Evolutionary conservation across 2,329 filamentous ascomycete genomes (phyloP).

Genomic region (Berkeleyomyces basicola): DNA sequence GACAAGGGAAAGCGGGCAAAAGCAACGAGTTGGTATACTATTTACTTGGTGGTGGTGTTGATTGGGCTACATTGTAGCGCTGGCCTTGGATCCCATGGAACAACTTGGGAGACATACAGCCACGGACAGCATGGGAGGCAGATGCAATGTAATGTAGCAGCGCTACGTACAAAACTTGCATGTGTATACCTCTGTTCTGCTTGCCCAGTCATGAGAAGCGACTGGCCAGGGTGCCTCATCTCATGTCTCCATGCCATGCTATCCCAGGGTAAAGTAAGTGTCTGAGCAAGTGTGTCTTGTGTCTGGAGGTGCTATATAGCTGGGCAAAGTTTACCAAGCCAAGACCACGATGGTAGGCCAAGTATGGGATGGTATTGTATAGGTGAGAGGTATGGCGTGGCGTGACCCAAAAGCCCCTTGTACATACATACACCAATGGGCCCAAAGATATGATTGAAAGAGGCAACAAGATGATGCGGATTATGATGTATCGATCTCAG

Average conservation of each 20-base stretch:
- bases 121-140: neutral
- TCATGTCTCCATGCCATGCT: neutral
- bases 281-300: too few relatives aligned
- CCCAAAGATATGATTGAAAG: too few relatives aligned
- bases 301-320: too few relatives aligned
- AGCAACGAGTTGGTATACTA: neutral
- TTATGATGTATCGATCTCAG: neutral
- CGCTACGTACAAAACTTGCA: neutral
- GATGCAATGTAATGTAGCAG: neutral
- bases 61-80: neutral
- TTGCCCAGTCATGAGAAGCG: neutral
- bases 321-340: too few relatives aligned
- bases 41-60: neutral
- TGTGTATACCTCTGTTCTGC: neutral
- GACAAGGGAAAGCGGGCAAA: neutral
- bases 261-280: too few relatives aligned
- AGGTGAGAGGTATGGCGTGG: too few relatives aligned
- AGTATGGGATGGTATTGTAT: too few relatives aligned
- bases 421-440: too few relatives aligned
- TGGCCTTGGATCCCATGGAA: too few relatives aligned
- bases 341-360: too few relatives aligned
- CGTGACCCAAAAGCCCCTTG: too few relatives aligned
- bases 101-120: neutral
- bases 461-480: neutral
- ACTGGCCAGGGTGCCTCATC: neutral